Percentiles rank a stretch among this genome's conserved stretches.
phyloP scores from a whole-genome alignment of 2,329 filamentous ascomycete species.

The Fonsecaea pugnacius region DNA sequence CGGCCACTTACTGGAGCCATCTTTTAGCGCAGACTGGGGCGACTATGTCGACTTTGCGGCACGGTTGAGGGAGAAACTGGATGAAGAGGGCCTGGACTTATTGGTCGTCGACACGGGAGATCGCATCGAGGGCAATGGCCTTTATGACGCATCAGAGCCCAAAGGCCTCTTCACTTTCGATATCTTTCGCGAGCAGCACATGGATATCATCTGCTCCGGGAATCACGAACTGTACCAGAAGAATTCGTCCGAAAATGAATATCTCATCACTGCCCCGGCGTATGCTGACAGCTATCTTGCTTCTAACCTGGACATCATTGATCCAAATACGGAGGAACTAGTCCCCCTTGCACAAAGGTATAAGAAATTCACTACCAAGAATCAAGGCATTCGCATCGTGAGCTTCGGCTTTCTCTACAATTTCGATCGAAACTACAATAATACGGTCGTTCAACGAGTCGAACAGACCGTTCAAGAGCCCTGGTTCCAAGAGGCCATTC shows the following conservation, averaged over 20 bases:
- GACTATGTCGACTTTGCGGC: conserved; percentile 93
- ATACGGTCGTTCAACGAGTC: conserved; percentile 81
- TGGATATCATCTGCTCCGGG: conserved; percentile 84
- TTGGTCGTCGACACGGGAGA: conserved; percentile 96
- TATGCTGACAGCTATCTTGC: conserved; percentile 81
- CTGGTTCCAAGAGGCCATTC: conserved; percentile 87
- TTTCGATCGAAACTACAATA: conserved; percentile 88
- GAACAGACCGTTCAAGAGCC: conserved; percentile 77
- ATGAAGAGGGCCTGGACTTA: conserved; percentile 78
- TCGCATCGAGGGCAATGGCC: conserved; percentile 87
- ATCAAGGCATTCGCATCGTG: conserved; percentile 79
- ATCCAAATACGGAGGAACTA: conserved; percentile 70
- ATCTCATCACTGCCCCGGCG: conserved; percentile 77
- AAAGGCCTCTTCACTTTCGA: conserved; percentile 88
- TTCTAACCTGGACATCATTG: conserved; percentile 88
- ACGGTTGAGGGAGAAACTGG: conserved; percentile 77
- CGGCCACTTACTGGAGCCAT: conserved; percentile 89
- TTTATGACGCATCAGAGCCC: conserved; percentile 87
- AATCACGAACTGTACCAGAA: conserved; percentile 94
- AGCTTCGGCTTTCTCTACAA: conserved; percentile 96
- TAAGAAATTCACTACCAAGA: conserved; percentile 88
- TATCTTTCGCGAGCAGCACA: conserved; percentile 78
- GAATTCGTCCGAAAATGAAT: conserved; percentile 77
- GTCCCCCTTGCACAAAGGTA: conserved; percentile 80
- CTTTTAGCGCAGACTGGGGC: conserved; percentile 96